Evolutionary conservation across 495 filamentous ascomycete genomes (phyloP).

Genomic region (Alectoria sarmentosa): DNA sequence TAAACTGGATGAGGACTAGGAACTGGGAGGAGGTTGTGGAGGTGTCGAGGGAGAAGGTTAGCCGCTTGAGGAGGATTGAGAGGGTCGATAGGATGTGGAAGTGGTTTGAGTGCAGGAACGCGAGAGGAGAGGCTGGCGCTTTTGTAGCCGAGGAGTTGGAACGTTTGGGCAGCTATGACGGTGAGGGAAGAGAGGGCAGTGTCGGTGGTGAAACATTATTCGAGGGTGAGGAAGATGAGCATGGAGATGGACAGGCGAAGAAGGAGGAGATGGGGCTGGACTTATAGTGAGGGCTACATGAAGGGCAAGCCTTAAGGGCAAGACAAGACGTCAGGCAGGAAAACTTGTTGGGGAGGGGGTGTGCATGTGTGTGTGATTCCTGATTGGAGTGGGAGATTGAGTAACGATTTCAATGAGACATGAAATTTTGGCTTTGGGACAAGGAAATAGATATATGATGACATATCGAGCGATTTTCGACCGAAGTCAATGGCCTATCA

Average conservation of each 20-base stretch:
- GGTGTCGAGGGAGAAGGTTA: neutral
- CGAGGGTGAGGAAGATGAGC: neutral
- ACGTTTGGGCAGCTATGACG: neutral
- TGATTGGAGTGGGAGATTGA: too few relatives aligned
- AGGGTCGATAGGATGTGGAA: neutral
- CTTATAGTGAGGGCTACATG: neutral
- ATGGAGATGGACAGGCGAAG: neutral
- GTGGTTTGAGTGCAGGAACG: neutral
- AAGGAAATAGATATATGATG: neutral
- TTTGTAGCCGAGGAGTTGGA: neutral
- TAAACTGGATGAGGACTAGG: neutral
- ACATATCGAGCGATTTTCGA: neutral
- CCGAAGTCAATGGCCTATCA: too few relatives aligned
- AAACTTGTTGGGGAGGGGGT: too few relatives aligned
- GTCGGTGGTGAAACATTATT: neutral
- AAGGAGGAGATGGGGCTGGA: neutral
- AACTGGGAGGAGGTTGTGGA: neutral
- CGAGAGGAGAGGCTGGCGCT: neutral
- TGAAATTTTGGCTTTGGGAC: too few relatives aligned
- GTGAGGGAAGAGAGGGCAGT: neutral
- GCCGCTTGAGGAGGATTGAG: neutral
- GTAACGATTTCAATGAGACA: neutral
- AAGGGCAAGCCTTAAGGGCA: neutral
- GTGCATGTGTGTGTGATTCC: too few relatives aligned
- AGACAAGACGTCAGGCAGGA: neutral